Percentiles rank a stretch among this genome's conserved stretches.
These are phyloP conservation scores for Lippia alba DNA, from an alignment of 305 asterid genomes.

Conservation along the genomic window DNA sequence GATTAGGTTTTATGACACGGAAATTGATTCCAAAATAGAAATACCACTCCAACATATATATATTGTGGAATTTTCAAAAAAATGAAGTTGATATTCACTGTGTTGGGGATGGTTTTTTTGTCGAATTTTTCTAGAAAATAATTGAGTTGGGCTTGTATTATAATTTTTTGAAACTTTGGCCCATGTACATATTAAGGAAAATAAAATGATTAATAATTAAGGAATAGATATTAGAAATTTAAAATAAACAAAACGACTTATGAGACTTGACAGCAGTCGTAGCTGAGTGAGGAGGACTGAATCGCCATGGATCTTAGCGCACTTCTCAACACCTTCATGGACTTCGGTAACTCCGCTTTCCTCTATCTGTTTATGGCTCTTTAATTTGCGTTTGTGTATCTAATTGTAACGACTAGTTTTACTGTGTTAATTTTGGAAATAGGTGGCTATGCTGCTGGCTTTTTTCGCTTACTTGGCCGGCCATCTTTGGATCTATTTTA, in stretches of 20 bases:
- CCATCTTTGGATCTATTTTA: conserved; percentile 74
- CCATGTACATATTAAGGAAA: background rate
- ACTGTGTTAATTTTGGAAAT: background rate
- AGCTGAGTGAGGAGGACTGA: conserved; percentile 18
- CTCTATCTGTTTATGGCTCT: conserved; percentile 5
- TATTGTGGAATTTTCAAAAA: conserved; percentile 12
- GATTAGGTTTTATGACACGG: conserved; percentile 41
- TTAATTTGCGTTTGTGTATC: background rate
- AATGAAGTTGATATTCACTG: conserved; percentile 16
- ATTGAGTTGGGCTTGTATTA: background rate
- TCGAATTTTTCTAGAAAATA: background rate
- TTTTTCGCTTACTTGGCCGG: conserved; percentile 75
- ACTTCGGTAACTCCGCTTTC: conserved; percentile 64
- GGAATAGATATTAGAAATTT: background rate
- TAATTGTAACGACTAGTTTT: conserved; percentile 27
- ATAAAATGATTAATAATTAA: too few relatives aligned
- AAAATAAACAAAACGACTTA: too few relatives aligned
- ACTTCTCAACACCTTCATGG: conserved; percentile 66
- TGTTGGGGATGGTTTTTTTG: background rate
- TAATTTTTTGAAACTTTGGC: background rate
- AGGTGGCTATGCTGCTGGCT: conserved; percentile 68
- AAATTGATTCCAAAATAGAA: too few relatives aligned
- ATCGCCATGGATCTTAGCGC: conserved; percentile 61
- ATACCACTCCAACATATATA: background rate
- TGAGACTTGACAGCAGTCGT: conserved; percentile 1